Evolutionary conservation across 1,284 basidiomycete genomes (phyloP).

Genomic region (Xerocomus amazonicus): DNA sequence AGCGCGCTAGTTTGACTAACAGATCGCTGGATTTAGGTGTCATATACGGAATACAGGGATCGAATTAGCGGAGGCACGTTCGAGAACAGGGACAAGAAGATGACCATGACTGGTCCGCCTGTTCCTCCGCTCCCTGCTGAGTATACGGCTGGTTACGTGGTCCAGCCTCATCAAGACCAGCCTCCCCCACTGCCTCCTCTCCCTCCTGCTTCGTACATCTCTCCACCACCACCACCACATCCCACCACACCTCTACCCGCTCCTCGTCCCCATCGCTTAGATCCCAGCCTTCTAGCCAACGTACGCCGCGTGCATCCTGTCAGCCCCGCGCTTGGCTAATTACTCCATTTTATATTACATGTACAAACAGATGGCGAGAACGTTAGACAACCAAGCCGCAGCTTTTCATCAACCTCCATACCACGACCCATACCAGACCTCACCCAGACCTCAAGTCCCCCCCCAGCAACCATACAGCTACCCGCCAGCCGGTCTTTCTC

Average conservation of each 20-base stretch:
- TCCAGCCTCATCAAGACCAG: conserved; percentile 15
- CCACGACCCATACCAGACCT: conserved; percentile 19
- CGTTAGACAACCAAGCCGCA: conserved; percentile 47
- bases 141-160: conserved; percentile 11
- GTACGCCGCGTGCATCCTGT: conserved; percentile 38
- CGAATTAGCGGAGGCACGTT: too few species aligned
- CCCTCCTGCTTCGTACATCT: conserved; percentile 36
- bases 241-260: conserved; percentile 54
- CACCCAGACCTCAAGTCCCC: conserved; percentile 26
- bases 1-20: too few species aligned
- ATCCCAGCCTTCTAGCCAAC: conserved; percentile 60
- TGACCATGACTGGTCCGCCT: conserved; percentile 25
- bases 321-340: conserved; percentile 13
- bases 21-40: too few species aligned
- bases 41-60: too few species aligned
- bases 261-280: conserved; percentile 62
- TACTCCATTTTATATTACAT: conserved; percentile 24
- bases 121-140: conserved; percentile 21
- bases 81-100: too few species aligned
- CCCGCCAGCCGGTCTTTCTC: conserved; percentile 12
- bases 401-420: conserved; percentile 21
- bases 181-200: conserved; percentile 44
- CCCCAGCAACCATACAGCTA: conserved; percentile 17
- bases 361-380: conserved; percentile 57
- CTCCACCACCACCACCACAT: conserved; percentile 16